Evolutionary conservation across 768 basidiomycete species (phyloP).

Genomic region (Kwoniella pini): DNA sequence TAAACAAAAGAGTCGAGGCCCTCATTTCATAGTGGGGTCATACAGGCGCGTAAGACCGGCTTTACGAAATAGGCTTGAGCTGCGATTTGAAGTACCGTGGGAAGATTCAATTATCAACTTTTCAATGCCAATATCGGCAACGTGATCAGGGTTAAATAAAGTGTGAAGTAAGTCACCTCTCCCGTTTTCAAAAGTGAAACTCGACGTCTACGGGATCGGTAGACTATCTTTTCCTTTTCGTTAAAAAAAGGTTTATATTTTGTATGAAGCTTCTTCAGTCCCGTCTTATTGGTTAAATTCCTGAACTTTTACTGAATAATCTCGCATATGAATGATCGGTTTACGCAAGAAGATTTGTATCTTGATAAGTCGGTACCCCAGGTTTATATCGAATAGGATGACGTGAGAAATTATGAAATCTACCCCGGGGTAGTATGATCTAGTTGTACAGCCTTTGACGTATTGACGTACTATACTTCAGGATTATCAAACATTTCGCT

Average conservation of each 20-base stretch:
- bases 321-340: too few relatives aligned
- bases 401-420: too few relatives aligned
- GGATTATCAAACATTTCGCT: neutral
- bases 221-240: neutral
- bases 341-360: neutral
- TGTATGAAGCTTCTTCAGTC: constrained; percentile 2
- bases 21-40: too few relatives aligned
- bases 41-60: too few relatives aligned
- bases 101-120: too few relatives aligned
- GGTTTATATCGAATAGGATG: too few relatives aligned
- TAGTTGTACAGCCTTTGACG: constrained; percentile 9
- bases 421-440: neutral
- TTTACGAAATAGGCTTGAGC: too few relatives aligned
- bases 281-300: neutral
- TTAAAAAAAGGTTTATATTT: too few relatives aligned
- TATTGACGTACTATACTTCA: neutral
- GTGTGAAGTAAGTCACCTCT: neutral
- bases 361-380: too few relatives aligned
- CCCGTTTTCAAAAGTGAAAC: constrained; percentile 2
- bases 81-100: too few relatives aligned
- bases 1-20: too few relatives aligned
- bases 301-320: neutral
- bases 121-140: too few relatives aligned
- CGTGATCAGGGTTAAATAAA: neutral
- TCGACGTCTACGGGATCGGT: neutral